A percentile compares a stretch with the other conserved stretches of the same genome.
phyloP scores from a whole-genome alignment of 148 eudicot genomes.

The Camellia japonica region DNA sequence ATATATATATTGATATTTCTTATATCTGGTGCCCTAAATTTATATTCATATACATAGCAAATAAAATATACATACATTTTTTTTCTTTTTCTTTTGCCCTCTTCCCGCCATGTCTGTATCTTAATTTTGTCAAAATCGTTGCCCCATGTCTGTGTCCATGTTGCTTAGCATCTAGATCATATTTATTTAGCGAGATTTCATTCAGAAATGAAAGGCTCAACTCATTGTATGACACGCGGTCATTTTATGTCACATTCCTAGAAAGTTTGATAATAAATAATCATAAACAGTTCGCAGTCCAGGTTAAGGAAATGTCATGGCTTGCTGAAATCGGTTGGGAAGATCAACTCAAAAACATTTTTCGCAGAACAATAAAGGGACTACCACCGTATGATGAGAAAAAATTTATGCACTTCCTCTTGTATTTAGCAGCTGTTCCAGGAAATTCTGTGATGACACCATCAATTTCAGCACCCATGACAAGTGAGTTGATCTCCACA shows the following conservation, averaged over 20 bases:
- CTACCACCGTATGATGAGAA: background rate
- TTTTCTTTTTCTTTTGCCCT: too few species aligned
- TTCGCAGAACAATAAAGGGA: background rate
- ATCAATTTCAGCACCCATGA: slow-evolving; percentile 40
- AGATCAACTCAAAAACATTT: background rate
- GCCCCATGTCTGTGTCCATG: too few species aligned
- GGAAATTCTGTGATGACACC: slow-evolving; percentile 86
- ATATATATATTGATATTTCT: too few species aligned
- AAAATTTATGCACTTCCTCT: slow-evolving; percentile 50
- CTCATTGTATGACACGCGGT: background rate
- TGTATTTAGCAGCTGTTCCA: slow-evolving; percentile 61
- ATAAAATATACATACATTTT: too few species aligned
- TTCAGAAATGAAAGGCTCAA: background rate
- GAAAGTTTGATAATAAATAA: background rate
- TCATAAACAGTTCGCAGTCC: background rate
- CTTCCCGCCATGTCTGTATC: too few species aligned
- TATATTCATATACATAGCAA: too few species aligned
- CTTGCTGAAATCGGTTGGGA: background rate
- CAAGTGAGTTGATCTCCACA: slow-evolving; percentile 57
- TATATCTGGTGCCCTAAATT: too few species aligned
- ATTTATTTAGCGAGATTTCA: slow-evolving; percentile 1
- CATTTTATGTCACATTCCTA: background rate
- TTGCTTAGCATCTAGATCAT: background rate
- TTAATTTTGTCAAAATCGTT: too few species aligned
- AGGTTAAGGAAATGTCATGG: background rate